Percentiles rank a stretch among this genome's conserved stretches.
Conservation (phyloP, 2,329 filamentous ascomycete species). For the Ceratocystis diversiconidia region DNA sequence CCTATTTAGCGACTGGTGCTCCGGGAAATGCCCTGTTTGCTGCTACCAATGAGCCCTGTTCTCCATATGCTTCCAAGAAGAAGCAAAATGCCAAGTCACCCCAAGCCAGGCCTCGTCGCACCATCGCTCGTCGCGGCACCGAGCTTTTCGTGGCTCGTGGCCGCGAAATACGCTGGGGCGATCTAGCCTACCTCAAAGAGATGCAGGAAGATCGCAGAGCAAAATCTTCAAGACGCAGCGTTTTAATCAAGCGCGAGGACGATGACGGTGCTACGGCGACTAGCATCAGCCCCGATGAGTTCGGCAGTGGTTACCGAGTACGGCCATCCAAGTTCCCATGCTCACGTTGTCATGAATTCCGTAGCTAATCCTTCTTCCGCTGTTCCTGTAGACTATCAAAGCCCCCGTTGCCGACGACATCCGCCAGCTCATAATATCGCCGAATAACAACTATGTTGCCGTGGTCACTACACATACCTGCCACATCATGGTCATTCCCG, state of each 20-base stretch:
- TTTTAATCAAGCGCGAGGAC: conserved; percentile 35
- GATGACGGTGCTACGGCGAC: conserved; percentile 15
- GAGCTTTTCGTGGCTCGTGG: conserved; percentile 83
- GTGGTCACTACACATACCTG: conserved; percentile 78
- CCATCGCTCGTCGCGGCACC: conserved; percentile 66
- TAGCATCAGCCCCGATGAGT: conserved; percentile 12
- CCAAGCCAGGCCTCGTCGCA: conserved; percentile 40
- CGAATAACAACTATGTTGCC: conserved; percentile 66
- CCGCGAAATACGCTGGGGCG: conserved; percentile 83
- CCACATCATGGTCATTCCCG: conserved; percentile 74
- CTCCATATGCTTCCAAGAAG: conserved; percentile 29
- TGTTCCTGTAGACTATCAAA: conserved; percentile 50
- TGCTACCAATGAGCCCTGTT: conserved; percentile 29
- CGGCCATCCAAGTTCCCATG: neutral
- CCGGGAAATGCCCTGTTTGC: conserved; percentile 69
- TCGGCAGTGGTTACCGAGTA: conserved; percentile 26
- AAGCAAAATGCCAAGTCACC: conserved; percentile 26
- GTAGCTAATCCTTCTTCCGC: conserved; percentile 6
- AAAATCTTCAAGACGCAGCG: conserved; percentile 13
- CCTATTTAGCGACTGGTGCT: conserved; percentile 68
- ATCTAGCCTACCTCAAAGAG: conserved; percentile 67
- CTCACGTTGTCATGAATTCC: neutral
- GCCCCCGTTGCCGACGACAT: conserved; percentile 70
- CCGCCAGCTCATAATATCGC: conserved; percentile 71
- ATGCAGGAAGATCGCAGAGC: conserved; percentile 23